phyloP scores from a whole-genome alignment of 371 early-diverging fungal species.

The Mortierella polycephala region DNA sequence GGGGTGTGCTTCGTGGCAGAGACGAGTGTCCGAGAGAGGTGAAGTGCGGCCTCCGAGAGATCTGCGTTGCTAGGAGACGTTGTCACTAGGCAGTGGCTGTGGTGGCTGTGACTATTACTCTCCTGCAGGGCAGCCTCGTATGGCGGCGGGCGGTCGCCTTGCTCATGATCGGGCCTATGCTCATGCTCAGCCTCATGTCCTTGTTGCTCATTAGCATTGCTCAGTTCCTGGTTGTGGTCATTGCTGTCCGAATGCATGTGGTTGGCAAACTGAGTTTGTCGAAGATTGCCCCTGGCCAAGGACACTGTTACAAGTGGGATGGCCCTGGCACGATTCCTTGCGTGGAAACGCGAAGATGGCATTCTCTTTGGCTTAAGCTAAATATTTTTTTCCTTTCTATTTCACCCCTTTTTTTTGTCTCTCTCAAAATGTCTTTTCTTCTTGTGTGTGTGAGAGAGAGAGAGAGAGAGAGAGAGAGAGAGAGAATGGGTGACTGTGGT shows the following conservation, averaged over 20 bases:
- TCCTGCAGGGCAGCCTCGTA: conserved; percentile 16
- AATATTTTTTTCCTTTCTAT: background rate
- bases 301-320: conserved; percentile 51
- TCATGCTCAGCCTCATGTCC: conserved; percentile 2
- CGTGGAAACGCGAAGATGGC: conserved; percentile 33
- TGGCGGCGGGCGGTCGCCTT: conserved; percentile 24
- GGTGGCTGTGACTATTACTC: background rate
- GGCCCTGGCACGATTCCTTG: conserved; percentile 28
- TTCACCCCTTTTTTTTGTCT: conserved; percentile 5
- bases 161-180: background rate
- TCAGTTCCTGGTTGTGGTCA: background rate
- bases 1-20: conserved; percentile 18
- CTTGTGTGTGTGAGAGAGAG: too few species aligned
- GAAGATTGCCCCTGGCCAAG: conserved; percentile 28
- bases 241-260: background rate
- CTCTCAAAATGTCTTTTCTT: too few species aligned
- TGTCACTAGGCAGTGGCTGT: background rate
- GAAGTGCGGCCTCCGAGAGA: conserved; percentile 41
- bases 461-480: too few species aligned
- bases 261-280: conserved; percentile 23
- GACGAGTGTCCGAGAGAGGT: conserved; percentile 45
- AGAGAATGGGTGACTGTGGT: too few species aligned
- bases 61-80: conserved; percentile 22
- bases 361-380: conserved; percentile 3
- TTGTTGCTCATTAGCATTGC: background rate